phyloP scores from a whole-genome alignment of 2,329 filamentous ascomycete genomes.

The Colletotrichum cordylinicola region DNA sequence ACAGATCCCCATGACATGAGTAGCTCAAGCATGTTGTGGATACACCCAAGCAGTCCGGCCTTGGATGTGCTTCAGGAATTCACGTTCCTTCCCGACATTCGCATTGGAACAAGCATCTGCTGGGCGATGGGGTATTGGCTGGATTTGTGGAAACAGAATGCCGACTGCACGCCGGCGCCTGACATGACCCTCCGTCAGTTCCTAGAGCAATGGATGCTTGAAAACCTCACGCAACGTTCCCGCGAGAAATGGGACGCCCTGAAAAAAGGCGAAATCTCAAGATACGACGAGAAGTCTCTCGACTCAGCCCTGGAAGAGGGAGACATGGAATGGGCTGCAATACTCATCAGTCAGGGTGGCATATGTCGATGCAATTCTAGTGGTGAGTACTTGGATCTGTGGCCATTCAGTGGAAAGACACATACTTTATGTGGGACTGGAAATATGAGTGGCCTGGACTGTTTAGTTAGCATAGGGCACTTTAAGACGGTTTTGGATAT shows the following conservation, averaged over 20 bases:
- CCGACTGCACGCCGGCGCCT: rapidly evolving
- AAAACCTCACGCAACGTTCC: background rate
- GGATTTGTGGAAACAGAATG: background rate
- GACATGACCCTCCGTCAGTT: background rate
- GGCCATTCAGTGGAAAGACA: background rate
- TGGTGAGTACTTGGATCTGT: background rate
- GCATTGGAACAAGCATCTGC: background rate
- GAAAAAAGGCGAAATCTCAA: too few species aligned
- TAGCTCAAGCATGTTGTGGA: background rate
- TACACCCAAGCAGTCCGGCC: background rate
- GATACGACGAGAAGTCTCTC: background rate
- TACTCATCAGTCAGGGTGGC: background rate
- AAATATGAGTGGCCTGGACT: background rate
- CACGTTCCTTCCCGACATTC: background rate
- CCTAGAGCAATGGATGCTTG: background rate
- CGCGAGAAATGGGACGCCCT: too few species aligned
- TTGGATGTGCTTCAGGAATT: background rate
- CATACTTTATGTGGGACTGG: background rate
- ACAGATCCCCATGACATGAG: too few species aligned
- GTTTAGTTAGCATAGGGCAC: too few species aligned
- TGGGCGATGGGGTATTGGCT: background rate
- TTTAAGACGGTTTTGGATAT: too few species aligned
- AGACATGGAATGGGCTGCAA: background rate
- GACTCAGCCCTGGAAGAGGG: background rate
- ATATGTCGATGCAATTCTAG: background rate